Base-by-base conservation (phyloP, 345 rosid genomes). In the Hibiscus mutabilis region DNA sequence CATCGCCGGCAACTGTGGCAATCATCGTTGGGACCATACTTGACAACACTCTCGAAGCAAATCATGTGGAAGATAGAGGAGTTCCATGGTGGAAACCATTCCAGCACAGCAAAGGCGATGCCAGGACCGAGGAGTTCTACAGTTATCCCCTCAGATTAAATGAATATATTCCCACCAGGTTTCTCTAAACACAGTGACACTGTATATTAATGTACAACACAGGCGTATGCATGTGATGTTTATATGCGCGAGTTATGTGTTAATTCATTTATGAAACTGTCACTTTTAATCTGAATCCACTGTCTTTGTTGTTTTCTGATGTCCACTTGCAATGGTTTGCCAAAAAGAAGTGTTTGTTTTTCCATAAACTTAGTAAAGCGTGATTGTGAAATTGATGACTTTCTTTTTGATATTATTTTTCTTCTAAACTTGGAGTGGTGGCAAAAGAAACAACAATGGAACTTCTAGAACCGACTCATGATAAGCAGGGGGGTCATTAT, bases 21-120 rank as follows among this genome's bases (percentile, higher is more conserved):
- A 84, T 89, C 56, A 86, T 86, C 0, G 33, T 95, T 0, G 99
- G 89, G 18, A 83, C 87, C 2, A 18, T 86, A 52, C 86, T 95
- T 0, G 99, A 95, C 69, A 92, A 90, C 87, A 92, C 96, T 0
- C 84, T 95, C 0, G 92, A 90, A 0, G 83, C 95, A 0, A 74
- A 73, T 70, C 60, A 73, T 2, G 49, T 21, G 4, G 47, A 25
- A 0, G 99, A 87, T 61, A 86, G 99, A 84, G 99, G 97, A 75
- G 47, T 85, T 55, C 79, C 82, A 6, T 95, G 99, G 99, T 95
- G 96, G 99, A 77, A 53, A 61, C 99, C 99, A 2, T 95, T 95
- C 89, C 96, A 85, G 81, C 78, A 72, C 72, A 78, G 87, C 77
- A 37, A 80, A 2, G 97, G 99, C 37, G 99, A 95, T 40, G 2